Base-by-base conservation (phyloP, 108 stramenopile genomes). In the Cyclotella atomus region DNA sequence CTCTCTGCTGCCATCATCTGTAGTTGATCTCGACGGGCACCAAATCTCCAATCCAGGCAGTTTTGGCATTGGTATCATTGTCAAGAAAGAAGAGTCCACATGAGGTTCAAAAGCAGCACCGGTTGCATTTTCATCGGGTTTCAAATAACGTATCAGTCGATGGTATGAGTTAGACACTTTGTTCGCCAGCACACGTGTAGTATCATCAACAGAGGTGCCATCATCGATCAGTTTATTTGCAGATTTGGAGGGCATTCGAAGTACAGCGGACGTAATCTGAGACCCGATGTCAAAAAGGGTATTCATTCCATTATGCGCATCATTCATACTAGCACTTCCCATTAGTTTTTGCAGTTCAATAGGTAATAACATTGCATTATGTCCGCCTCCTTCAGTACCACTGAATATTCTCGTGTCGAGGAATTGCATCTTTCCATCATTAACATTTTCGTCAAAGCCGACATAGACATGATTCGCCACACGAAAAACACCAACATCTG, bases 11-110 rank as follows among this genome's bases (percentile, higher is more conserved):
- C 21, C 70, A 66, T 32, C 47, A 25, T 12, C 16, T 17, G 24
- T 14, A 15, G 12, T 25, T 10, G 14, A 2, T n/a, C 41, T 61
- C 16, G 73, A 70, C 14, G 79, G 79, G 25, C 75, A 81, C 79
- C 79, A 81, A 35, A 81, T 74, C 61, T 81, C 79, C 33, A 81
- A 55, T 4, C 79, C 74, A n/a, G 79, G 68, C 36, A 80, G 38
- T 8, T 75, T 59, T 16, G 79, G 79, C 79, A 80, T 80, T 10
- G 79, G 79, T 33, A 80, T 80, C 52, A 80, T 34, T 0, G 79
- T 80, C 36, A 80, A 45, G 57, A 80, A 80, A 2, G 79, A 55
- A 23, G 74, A 75, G 29, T 80, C 79, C 14, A 80, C 74, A 62
- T 80, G 79, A 49, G 79, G 27, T 32, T 46, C 17, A 55, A 80